Evolutionary conservation across 148 eudicot species (phyloP), one percentile per base, ranked within the genome.

Genomic region (Oxyria digyna): DNA sequence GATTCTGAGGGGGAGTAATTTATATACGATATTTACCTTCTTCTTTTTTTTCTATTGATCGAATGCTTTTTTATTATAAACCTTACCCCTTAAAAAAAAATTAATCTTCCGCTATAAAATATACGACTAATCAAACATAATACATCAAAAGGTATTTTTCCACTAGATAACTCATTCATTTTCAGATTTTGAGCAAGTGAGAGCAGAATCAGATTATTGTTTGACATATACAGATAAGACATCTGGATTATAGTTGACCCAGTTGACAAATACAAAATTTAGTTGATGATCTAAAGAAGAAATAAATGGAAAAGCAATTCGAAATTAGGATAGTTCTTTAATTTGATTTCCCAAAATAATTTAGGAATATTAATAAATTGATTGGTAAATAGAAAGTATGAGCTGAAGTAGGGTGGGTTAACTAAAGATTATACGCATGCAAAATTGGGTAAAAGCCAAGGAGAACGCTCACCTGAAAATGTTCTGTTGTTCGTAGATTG

Each of bases 401-500:
- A 38, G 11, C 8, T 29, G 67, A 38, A 33, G 43, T 18, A 20
- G 9, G 27, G 27, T 18, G 42, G 21, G 21, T 49, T 49, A 6
- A 49, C 1, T 49, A 6, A n/a, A n/a, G n/a, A n/a, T 18, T 49
- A 49, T 18, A 21, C 10, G 6, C 62, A 55, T 24, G 32, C 32
- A 12, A 24, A 55, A 24, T 0, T 23, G 8, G 67, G 15, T 29
- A 18, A 2, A 63, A 63, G 15, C 42, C 20, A 17, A 31, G 13
- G 11, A 66, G 29, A 66, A 23, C 31, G 33, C 15, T 38, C 17
- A 66, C 69, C 69, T 66, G 69, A 37, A 66, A 46, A 66, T 38
- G 29, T 45, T 38, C 26, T 38, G 45, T n/a, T 35, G 46, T 2
- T 10, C 45, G 6, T 66, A 5, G 69, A 66, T 38, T n/a, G 41